Conservation (phyloP, 106 monocot genomes). For the Alisma plantagoaquatica region DNA sequence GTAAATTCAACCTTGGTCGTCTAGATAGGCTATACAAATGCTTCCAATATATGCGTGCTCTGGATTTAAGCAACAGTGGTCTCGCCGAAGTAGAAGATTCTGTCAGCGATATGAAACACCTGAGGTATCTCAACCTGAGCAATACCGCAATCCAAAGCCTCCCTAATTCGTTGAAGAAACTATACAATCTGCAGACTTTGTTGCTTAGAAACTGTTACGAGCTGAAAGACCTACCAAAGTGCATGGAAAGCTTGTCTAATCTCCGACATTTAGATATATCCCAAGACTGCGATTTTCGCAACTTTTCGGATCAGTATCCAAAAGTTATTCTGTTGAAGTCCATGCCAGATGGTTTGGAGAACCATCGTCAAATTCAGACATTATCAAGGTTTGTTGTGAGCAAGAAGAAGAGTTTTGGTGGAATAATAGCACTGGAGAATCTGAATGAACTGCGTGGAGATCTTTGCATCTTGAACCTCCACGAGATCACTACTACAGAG, state of each 20-base stretch:
- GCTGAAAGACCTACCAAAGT: neutral
- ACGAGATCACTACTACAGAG: neutral
- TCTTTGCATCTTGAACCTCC: neutral
- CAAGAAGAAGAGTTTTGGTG: neutral
- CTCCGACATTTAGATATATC: neutral
- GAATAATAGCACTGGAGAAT: neutral
- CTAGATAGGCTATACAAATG: neutral
- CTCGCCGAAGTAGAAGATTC: neutral
- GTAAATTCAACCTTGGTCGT: no score
- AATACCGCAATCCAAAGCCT: neutral
- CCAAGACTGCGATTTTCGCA: neutral
- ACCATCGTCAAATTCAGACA: neutral
- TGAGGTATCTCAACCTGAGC: neutral
- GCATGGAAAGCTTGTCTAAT: neutral
- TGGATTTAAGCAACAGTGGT: neutral
- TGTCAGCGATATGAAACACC: neutral
- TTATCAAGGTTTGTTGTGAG: neutral
- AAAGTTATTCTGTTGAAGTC: neutral
- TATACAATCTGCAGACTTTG: slow-evolving; percentile 2
- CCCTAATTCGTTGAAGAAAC: neutral
- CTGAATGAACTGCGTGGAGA: neutral
- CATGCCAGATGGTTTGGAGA: neutral
- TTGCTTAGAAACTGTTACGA: neutral
- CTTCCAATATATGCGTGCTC: neutral
- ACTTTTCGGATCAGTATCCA: neutral